These are phyloP conservation scores for Vitellaria paradoxa DNA, from an alignment of 179 eudicot genomes.

Conservation along the genomic window DNA sequence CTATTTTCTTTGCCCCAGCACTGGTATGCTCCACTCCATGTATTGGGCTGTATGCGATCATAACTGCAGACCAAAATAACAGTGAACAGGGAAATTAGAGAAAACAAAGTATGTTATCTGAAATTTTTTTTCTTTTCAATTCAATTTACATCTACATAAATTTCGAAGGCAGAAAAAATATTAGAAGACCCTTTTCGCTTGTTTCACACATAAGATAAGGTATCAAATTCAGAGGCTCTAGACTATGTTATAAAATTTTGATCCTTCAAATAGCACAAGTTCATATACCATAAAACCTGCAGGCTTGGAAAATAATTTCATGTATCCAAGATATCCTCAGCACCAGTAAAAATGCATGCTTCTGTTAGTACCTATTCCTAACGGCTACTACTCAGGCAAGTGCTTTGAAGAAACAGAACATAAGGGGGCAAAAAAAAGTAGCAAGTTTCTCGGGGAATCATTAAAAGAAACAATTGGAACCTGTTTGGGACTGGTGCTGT, in stretches of 20 bases:
- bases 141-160: not conserved
- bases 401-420: slow-evolving; percentile 1
- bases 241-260: not conserved
- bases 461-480: slow-evolving; percentile 26
- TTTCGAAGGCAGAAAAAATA: not conserved
- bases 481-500: slow-evolving; percentile 95
- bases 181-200: not conserved
- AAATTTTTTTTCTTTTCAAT: not conserved
- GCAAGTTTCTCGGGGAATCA: not conserved
- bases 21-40: slow-evolving; percentile 93
- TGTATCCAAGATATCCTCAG: not conserved
- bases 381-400: not conserved
- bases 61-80: slow-evolving; percentile 46
- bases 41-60: slow-evolving; percentile 92
- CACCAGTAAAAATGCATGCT: not conserved
- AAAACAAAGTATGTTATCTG: not conserved
- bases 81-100: slow-evolving; percentile 9
- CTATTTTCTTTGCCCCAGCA: slow-evolving; percentile 98
- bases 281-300: not conserved
- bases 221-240: not conserved
- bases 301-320: not conserved
- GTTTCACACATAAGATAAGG: not conserved
- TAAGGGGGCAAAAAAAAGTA: not conserved
- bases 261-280: not conserved
- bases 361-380: not conserved